Base-by-base conservation (phyloP, 2,329 filamentous ascomycete species). In the Xylariomycetidae sp. region DNA sequence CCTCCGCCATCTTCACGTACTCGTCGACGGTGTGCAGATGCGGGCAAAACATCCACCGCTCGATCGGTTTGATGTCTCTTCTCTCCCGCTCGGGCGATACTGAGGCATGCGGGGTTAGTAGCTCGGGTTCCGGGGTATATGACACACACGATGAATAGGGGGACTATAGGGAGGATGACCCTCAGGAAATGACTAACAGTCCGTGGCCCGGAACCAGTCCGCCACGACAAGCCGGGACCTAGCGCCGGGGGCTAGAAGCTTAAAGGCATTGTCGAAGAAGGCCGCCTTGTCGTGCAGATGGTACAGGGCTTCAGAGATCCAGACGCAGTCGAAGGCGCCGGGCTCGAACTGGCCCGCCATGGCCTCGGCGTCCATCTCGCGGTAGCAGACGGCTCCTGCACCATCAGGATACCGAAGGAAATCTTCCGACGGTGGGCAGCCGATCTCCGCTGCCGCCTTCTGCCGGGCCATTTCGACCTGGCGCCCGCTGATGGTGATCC, bases 281-380 rank as follows among this genome's bases (percentile, higher is more conserved):
- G 77, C 55, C 2, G 63, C 57, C 52, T 79, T 80, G 48, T 78
- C 64, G 1, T 73, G 73, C 36, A 80, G 67, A 51, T 80, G 75
- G 44, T 70, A 76, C 38, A 80, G 63, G 3, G 74, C 74, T 51
- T 80, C 75, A 30, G 71, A 75, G 51, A 80, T 77, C 75, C 75
- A 80, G 15, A 80, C 72, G 27, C 63, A 65, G 44, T 78, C 72
- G 42, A 78, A 79, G 31, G 48, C 53, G 18, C 50, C 48, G 20
- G 50, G 50, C 2, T 48, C 53, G 41, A 79, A 79, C 50, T 61
- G 61, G 2, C 69, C 65, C 3, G 65, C 68, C 71, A 80, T 77
- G 47, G 65, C 74, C 59, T 80, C 76, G 3, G 74, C 75, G 46
- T 80, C 76, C 4, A 80, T 62, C 57, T 79, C 74, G 22, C n/a